These are phyloP conservation scores for Solanum paucissectum DNA, from an alignment of 257 asterid species.

Conservation along the genomic window DNA sequence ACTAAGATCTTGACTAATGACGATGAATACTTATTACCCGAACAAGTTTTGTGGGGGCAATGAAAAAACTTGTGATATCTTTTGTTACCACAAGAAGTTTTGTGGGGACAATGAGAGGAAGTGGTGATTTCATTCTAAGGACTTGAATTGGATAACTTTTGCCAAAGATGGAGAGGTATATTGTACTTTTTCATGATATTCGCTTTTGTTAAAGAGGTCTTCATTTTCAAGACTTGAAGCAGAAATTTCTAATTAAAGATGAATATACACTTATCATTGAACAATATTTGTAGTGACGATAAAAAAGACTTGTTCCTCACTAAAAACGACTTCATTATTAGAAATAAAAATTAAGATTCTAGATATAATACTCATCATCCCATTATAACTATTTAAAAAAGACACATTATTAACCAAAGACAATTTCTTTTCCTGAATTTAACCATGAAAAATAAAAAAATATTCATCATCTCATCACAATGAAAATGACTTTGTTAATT, in stretches of 20 bases:
- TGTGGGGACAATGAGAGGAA: not conserved
- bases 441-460: not conserved
- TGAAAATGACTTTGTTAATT: not conserved
- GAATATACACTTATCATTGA: too few relatives aligned
- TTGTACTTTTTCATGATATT: too few relatives aligned
- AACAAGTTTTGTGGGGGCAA: too few relatives aligned
- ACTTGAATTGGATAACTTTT: not conserved
- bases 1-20: too few relatives aligned
- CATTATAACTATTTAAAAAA: not conserved
- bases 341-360: not conserved
- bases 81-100: too few relatives aligned
- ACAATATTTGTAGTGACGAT: not conserved
- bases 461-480: not conserved
- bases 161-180: too few relatives aligned
- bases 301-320: not conserved
- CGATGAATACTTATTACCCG: too few relatives aligned
- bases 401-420: not conserved
- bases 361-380: not conserved
- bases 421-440: not conserved
- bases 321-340: not conserved
- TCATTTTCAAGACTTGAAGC: not conserved
- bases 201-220: not conserved
- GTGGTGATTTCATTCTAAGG: not conserved
- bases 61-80: too few relatives aligned
- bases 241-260: too few relatives aligned